Conservation (phyloP, 129 eudicot species). For the Cynara cardunculus region DNA sequence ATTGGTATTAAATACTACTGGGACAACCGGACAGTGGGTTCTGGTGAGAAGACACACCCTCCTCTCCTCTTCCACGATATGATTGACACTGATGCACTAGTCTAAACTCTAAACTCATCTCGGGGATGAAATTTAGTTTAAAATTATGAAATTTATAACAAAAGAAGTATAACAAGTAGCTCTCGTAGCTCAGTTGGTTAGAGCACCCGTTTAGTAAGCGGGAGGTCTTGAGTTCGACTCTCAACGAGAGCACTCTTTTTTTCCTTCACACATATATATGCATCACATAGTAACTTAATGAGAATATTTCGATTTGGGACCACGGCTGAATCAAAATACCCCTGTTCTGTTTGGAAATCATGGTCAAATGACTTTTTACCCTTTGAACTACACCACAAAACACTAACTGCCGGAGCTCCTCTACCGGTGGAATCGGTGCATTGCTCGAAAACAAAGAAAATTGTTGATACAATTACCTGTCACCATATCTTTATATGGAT, state of each 20-base stretch:
- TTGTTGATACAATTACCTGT: no score
- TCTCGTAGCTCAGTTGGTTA: conserved; percentile 65
- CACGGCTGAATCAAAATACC: neutral
- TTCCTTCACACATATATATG: no score
- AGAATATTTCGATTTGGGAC: neutral
- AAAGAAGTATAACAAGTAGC: neutral
- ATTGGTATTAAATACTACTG: neutral
- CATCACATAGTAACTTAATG: neutral
- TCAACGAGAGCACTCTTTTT: conserved; percentile 56
- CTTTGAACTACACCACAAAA: neutral
- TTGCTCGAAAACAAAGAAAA: no score
- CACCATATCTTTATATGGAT: no score
- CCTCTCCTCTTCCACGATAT: no score
- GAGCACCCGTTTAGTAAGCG: conserved; percentile 82
- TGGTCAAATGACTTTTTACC: neutral
- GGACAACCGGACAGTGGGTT: neutral
- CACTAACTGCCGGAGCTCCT: no score
- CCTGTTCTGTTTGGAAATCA: neutral
- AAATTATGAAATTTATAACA: no score
- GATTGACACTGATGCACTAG: neutral
- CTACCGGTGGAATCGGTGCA: no score
- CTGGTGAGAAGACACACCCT: no score
- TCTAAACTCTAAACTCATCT: neutral
- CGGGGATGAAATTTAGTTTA: neutral
- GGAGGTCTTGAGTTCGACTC: conserved; percentile 99